Conservation (phyloP, 345 rosid genomes). For the Linum tenue region DNA sequence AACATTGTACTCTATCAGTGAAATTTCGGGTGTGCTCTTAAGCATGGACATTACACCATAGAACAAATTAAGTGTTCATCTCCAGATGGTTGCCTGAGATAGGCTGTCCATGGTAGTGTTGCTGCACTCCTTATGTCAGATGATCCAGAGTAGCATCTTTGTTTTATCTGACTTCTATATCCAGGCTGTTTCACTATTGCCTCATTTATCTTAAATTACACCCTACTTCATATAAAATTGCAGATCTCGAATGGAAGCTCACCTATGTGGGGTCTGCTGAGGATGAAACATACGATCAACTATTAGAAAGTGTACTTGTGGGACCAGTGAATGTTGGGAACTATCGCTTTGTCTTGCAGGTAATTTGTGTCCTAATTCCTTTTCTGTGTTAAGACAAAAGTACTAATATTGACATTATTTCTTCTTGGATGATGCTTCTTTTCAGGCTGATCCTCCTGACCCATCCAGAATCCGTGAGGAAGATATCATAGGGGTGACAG, state of each 20-base stretch:
- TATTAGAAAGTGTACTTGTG: constrained; percentile 78
- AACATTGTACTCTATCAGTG: too few relatives aligned
- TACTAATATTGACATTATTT: not conserved
- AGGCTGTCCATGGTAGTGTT: not conserved
- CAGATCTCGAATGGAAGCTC: constrained; percentile 95
- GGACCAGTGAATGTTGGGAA: constrained; percentile 93
- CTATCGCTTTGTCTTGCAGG: constrained; percentile 84
- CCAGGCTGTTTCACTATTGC: not conserved
- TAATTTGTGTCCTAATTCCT: constrained; percentile 13
- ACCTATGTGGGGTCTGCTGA: constrained; percentile 96
- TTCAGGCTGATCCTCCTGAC: constrained; percentile 86
- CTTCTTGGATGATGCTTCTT: constrained; percentile 8
- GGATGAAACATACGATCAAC: constrained; percentile 84
- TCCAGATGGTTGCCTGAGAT: not conserved
- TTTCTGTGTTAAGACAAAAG: not conserved
- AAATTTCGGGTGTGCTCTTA: too few relatives aligned
- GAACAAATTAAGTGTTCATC: not conserved
- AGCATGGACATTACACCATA: not conserved
- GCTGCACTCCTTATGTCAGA: not conserved
- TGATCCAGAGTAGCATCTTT: too few relatives aligned
- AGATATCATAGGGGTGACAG: constrained; percentile 84
- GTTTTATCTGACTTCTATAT: too few relatives aligned
- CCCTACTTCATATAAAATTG: not conserved
- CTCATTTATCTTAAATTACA: not conserved
- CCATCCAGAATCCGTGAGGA: constrained; percentile 80